Conservation (phyloP, 2,329 filamentous ascomycete genomes). For the Penicillium sp. region DNA sequence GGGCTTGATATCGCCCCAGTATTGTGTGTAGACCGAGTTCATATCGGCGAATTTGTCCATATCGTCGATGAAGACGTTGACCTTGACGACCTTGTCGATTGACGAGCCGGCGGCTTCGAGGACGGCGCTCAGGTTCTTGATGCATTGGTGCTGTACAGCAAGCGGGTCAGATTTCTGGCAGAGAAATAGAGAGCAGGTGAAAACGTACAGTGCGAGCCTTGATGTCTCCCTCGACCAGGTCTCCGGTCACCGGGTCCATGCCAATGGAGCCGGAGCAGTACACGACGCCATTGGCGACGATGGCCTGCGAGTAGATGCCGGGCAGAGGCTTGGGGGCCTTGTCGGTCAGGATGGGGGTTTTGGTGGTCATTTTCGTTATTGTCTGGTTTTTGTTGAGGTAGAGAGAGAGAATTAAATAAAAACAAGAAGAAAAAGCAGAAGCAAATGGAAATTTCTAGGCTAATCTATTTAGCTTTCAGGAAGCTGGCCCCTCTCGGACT, state of each 20-base stretch:
- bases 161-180: neutral
- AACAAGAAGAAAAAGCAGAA: neutral
- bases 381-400: neutral
- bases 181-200: neutral
- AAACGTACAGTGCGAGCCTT: constrained; percentile 50
- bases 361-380: constrained; percentile 31
- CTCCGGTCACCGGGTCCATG: constrained; percentile 52
- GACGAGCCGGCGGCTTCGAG: constrained; percentile 59
- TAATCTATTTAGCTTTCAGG: neutral
- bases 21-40: constrained; percentile 82
- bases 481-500: too few relatives aligned
- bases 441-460: neutral
- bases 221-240: constrained; percentile 55
- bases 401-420: neutral
- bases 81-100: constrained; percentile 61
- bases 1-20: constrained; percentile 62
- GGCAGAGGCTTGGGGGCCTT: constrained; percentile 52
- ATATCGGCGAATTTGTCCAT: constrained; percentile 70
- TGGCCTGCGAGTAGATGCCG: constrained; percentile 56
- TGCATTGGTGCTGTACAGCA: constrained; percentile 45
- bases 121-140: constrained; percentile 57
- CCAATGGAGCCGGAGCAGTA: constrained; percentile 65
- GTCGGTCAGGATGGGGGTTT: constrained; percentile 41
- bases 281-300: constrained; percentile 63
- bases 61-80: constrained; percentile 62